phyloP scores from a whole-genome alignment of 1,284 basidiomycete species.

The Apiotrichum montevideense region DNA sequence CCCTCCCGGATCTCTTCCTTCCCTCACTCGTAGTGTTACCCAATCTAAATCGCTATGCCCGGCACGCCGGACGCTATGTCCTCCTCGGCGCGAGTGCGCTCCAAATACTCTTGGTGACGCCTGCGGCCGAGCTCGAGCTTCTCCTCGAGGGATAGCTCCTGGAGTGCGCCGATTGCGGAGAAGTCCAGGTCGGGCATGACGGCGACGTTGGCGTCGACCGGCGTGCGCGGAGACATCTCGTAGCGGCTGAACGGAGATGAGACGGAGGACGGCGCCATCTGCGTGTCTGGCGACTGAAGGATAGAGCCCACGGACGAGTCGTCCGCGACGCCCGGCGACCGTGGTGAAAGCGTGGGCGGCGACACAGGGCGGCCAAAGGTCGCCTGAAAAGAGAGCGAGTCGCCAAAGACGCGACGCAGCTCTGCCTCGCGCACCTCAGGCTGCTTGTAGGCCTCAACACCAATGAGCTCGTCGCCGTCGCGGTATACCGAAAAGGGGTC shows the following conservation, averaged over 20 bases:
- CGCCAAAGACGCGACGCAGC: constrained; percentile 14
- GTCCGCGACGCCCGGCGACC: not conserved
- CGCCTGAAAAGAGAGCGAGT: not conserved
- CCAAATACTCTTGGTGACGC: constrained; percentile 37
- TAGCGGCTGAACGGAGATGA: constrained; percentile 4
- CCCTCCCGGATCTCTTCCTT: too few species aligned
- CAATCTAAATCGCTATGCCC: not conserved
- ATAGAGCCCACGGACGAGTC: not conserved
- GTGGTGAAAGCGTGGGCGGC: not conserved
- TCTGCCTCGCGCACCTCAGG: constrained; percentile 9
- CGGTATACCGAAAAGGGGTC: constrained; percentile 33
- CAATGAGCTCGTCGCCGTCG: constrained; percentile 21
- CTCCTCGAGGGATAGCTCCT: constrained; percentile 33
- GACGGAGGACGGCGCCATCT: not conserved
- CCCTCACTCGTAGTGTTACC: too few species aligned
- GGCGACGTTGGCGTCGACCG: not conserved
- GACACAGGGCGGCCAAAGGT: constrained; percentile 1
- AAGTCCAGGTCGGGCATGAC: constrained; percentile 15
- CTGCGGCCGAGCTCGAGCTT: constrained; percentile 29
- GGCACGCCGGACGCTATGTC: not conserved
- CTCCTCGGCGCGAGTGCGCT: constrained; percentile 12
- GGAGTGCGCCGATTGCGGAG: constrained; percentile 4
- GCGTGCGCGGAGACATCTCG: constrained; percentile 8
- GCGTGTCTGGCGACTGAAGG: not conserved
- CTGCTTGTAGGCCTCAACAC: constrained; percentile 4